These are phyloP conservation scores for Stephanodiscus minutulus DNA, from an alignment of 108 stramenopile species.

Conservation along the genomic window DNA sequence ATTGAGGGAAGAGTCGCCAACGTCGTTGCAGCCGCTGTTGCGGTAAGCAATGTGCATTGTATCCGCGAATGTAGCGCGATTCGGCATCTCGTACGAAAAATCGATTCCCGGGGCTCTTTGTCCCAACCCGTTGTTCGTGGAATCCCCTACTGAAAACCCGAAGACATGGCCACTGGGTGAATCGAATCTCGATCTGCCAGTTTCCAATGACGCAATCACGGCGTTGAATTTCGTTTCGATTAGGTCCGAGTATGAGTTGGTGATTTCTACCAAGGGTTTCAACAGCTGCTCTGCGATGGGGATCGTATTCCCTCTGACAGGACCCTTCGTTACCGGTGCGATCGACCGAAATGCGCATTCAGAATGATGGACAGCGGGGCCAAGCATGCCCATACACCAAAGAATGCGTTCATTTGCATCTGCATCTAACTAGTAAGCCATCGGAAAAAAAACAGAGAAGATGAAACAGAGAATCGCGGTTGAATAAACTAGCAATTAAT, in stretches of 20 bases:
- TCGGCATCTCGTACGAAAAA: too few species aligned
- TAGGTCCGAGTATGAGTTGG: background rate
- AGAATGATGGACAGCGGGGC: constrained; percentile 29
- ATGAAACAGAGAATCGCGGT: background rate
- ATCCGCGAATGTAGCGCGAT: background rate
- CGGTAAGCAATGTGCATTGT: constrained; percentile 13
- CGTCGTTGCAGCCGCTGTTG: background rate
- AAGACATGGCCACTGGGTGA: background rate
- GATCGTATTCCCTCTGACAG: constrained; percentile 15
- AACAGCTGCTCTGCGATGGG: background rate
- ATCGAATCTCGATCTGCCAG: constrained; percentile 22
- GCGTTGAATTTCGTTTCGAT: background rate
- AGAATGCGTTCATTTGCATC: background rate
- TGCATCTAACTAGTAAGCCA: background rate
- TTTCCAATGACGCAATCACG: constrained; percentile 13
- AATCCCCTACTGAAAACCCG: background rate
- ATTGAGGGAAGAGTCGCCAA: background rate
- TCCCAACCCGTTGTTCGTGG: background rate
- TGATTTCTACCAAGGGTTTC: background rate
- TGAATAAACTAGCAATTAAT: background rate
- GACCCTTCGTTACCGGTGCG: constrained; percentile 33
- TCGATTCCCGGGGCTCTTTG: background rate
- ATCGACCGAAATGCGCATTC: constrained; percentile 33
- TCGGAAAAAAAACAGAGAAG: background rate
- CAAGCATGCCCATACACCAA: constrained; percentile 14